phyloP scores from a whole-genome alignment of 345 rosid species.

The Triadica sebifera region DNA sequence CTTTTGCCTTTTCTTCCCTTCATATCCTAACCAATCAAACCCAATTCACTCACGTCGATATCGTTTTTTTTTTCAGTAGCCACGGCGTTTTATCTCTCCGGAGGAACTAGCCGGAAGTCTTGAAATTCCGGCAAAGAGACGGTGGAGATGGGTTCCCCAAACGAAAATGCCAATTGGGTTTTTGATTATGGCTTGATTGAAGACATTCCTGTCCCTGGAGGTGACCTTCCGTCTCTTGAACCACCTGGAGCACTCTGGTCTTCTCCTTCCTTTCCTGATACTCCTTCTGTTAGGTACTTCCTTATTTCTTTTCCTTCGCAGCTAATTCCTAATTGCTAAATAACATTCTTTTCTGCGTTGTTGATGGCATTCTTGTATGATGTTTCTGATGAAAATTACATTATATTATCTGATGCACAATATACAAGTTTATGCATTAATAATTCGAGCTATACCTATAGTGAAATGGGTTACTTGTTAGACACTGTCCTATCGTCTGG shows the following conservation, averaged over 20 bases:
- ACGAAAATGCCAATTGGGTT: conserved; percentile 40
- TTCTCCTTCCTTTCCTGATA: conserved; percentile 26
- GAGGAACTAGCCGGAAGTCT: not conserved
- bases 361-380: not conserved
- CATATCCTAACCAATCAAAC: conserved; percentile 7
- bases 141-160: conserved; percentile 28
- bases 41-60: conserved; percentile 10
- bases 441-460: not conserved
- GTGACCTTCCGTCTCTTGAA: conserved; percentile 40
- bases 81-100: not conserved
- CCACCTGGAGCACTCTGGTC: conserved; percentile 33
- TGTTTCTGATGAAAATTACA: not conserved
- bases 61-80: not conserved
- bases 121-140: conserved; percentile 11
- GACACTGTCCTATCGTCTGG: too few relatives aligned
- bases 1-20: not conserved
- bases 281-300: conserved; percentile 33
- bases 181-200: conserved; percentile 41
- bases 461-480: too few relatives aligned
- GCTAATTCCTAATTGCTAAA: not conserved
- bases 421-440: not conserved
- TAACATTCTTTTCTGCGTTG: not conserved
- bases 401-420: not conserved
- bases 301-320: not conserved
- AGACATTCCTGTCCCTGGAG: conserved; percentile 41